Evolutionary conservation across 129 eudicot species (phyloP), one percentile per base, ranked within the genome.

Genomic region (Helianthus tuberosus): DNA sequence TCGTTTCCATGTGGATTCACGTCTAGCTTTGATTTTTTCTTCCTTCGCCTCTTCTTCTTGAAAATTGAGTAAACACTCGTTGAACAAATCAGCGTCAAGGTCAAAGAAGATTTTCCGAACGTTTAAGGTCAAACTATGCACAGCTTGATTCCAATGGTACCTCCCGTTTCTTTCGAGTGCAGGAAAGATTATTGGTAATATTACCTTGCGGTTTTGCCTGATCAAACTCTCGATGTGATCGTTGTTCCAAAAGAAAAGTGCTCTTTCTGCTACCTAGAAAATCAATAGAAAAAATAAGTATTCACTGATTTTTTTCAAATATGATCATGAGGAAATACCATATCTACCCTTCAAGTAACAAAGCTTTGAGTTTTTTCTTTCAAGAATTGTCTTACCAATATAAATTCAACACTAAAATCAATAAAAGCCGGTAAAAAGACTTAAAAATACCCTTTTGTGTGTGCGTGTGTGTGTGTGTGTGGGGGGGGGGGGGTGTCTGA

Each of bases 121-220:
- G 16, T 86, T 93, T 38, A 86, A 60, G 7, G 92, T 90, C 84
- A 93, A 76, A 70, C 96, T 78, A 47, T 90, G 98, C 17, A 93
- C 96, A 5, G 92, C 98, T 69, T 88, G 96, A 72, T 88, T 90
- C 98, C 98, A 93, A 65, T 93, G 98, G 59, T 79, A 74, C 36
- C 92, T 16, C 27, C 90, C 86, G 44, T 93, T 90, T 79, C 77
- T 88, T 71, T 90, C 98, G 60, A 93, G 71, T 11, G 96, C 92
- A 11, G 98, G 98, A 83, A 93, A 88, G 84, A 93, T 88, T 14
- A 90, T 86, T 32, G 98, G 98, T 23, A 93, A 80, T 54, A 93
- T 87, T 46, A 87, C 80, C 75, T 86, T 86, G 50, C 98, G 98
- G 64, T 93, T 93, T 83, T 87, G 96, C 71, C 84, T 82, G 32